Percentiles rank a stretch among this genome's conserved stretches.
These are phyloP conservation scores for Amaranthus tricolor DNA, from an alignment of 179 eudicot genomes.

Conservation along the genomic window DNA sequence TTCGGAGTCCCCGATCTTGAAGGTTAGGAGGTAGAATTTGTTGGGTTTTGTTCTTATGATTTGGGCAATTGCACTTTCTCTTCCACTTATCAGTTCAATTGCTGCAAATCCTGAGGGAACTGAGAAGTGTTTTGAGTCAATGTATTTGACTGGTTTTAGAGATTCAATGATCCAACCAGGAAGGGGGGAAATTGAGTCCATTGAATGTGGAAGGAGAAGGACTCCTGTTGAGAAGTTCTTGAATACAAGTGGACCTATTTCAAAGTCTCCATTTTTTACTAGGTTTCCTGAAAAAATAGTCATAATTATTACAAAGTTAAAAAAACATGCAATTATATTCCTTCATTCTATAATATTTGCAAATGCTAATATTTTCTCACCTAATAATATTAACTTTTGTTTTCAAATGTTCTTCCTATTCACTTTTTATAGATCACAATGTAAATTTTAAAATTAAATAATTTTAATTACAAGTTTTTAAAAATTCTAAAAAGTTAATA, in stretches of 20 bases:
- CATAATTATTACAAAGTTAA: no score
- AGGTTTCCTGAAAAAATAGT: constrained; percentile 32
- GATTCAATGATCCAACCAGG: constrained; percentile 65
- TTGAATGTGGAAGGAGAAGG: constrained; percentile 46
- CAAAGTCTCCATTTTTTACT: constrained; percentile 57
- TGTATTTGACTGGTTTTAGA: constrained; percentile 55
- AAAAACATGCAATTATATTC: no score
- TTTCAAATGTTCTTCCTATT: no score
- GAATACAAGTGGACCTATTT: constrained; percentile 54
- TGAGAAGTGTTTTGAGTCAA: constrained; percentile 50
- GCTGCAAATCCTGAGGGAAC: constrained; percentile 56
- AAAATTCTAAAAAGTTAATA: no score
- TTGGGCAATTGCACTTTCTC: constrained; percentile 62
- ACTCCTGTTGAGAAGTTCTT: constrained; percentile 57
- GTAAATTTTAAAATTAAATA: no score
- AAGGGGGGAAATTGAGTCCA: constrained; percentile 44
- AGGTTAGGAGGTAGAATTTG: constrained; percentile 37
- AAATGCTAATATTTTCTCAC: no score
- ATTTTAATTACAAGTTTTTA: no score
- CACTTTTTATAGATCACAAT: no score
- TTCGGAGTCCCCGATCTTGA: constrained; percentile 55
- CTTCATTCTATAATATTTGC: no score
- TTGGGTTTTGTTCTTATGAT: constrained; percentile 36
- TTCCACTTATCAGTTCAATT: constrained; percentile 56
- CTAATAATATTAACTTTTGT: no score